Conservation (phyloP, 2,329 filamentous ascomycete species). For the Apiospora kogelbergensis region DNA sequence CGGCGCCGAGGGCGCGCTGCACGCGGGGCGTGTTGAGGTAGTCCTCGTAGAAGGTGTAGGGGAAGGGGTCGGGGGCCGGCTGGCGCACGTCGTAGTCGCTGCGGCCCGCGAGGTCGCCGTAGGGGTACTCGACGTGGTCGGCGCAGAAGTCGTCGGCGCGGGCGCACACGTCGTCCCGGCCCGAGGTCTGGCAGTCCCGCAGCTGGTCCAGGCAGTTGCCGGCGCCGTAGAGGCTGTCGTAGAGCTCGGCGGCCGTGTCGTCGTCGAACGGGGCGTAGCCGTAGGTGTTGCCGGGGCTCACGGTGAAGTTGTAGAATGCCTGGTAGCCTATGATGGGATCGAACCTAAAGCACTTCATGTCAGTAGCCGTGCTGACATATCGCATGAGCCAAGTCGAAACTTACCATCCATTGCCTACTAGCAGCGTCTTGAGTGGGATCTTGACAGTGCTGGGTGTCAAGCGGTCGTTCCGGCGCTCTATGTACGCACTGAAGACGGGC, state of each 20-base stretch:
- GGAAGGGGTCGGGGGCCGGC: slow-evolving; percentile 56
- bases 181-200: slow-evolving; percentile 52
- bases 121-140: slow-evolving; percentile 50
- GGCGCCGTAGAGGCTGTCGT: slow-evolving; percentile 59
- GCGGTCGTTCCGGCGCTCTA: slow-evolving; percentile 45
- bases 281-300: slow-evolving; percentile 57
- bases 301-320: slow-evolving; percentile 58
- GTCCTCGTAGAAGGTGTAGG: slow-evolving; percentile 51
- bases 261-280: slow-evolving; percentile 52
- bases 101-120: slow-evolving; percentile 50
- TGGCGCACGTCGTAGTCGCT: slow-evolving; percentile 63
- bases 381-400: not conserved
- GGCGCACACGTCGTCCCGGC: slow-evolving; percentile 50
- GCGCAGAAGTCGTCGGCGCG: slow-evolving; percentile 57
- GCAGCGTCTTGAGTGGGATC: slow-evolving; percentile 48
- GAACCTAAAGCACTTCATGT: slow-evolving; percentile 35
- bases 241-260: slow-evolving; percentile 48
- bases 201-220: slow-evolving; percentile 61
- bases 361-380: not conserved
- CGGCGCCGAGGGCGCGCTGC: slow-evolving; percentile 59
- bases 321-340: slow-evolving; percentile 56
- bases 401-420: slow-evolving; percentile 57
- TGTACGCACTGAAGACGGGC: slow-evolving; percentile 52
- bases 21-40: slow-evolving; percentile 58
- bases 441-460: slow-evolving; percentile 42